Conservation (phyloP, 306 rosid species). For the Sicyos edulis region DNA sequence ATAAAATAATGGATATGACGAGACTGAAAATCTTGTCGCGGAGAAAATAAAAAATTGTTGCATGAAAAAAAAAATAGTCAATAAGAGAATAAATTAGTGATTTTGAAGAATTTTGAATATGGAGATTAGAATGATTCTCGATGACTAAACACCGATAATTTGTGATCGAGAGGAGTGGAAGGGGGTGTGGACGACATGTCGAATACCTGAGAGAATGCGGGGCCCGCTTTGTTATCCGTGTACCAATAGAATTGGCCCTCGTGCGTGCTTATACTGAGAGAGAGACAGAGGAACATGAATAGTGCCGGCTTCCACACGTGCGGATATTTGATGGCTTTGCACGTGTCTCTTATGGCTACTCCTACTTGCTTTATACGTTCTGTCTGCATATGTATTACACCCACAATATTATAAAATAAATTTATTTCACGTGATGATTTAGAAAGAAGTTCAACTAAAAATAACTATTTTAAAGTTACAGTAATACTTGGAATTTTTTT, state of each 20-base stretch:
- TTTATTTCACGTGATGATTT: not conserved
- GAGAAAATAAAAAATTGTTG: no score
- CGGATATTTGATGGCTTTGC: conserved; percentile 46
- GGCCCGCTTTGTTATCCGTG: conserved; percentile 69
- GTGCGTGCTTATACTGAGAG: conserved; percentile 53
- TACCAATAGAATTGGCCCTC: conserved; percentile 85
- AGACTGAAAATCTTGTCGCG: no score
- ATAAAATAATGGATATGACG: no score
- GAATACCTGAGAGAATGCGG: conserved; percentile 70
- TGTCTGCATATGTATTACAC: conserved; percentile 24
- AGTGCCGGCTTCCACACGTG: conserved; percentile 80
- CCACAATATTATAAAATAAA: no score
- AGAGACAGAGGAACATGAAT: conserved; percentile 53
- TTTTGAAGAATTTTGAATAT: no score
- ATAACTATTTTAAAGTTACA: no score
- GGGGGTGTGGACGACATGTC: not conserved
- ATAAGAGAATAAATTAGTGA: no score
- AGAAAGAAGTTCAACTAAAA: no score
- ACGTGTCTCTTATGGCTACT: conserved; percentile 40
- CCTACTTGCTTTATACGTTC: conserved; percentile 29
- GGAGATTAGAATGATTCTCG: no score
- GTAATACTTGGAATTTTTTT: no score
- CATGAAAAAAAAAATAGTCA: no score
- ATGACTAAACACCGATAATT: not conserved
- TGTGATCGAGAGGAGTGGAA: not conserved